Evolutionary conservation across 2,329 filamentous ascomycete species (phyloP), one percentile per base, ranked within the genome.

Genomic region (Colletotrichum lindemuthianum): DNA sequence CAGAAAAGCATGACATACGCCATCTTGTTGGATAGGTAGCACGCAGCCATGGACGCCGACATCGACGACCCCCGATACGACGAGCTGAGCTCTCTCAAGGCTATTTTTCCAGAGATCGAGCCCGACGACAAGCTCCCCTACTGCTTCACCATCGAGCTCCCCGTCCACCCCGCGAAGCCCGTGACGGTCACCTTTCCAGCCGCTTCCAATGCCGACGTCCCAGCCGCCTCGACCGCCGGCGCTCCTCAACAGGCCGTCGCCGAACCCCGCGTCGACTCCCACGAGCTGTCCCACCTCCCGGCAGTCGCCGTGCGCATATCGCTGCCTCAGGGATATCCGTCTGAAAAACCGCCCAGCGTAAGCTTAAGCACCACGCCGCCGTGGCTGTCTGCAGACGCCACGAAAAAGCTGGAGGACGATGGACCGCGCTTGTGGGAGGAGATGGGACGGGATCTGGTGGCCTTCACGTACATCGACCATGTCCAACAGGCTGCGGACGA

Each of bases 71-170:
- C 81, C 67, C 86, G 88, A 53, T 75, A 81, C 59, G 78, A 82
- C 50, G 88, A 91, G 78, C 79, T 91, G 59, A 83, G 82, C 70
- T 84, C 87, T 12, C 81, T 91, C 60, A 77, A 81, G 60, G 86
- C 88, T 67, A 91, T 91, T 70, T 91, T 85, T 68, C 88, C 88
- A n/a, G 89, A 91, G 74, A 84, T 91, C 12, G 79, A 79, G 36
- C 73, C 81, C 16, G 73, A 79, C 49, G 72, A 78, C 7, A 70
- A 80, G 37, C 77, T 82, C 63, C 73, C 72, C n/a, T 82, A 83
- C 69, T 78, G 77, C 8, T 83, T 89, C 72, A 78, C 79, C 47
- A 81, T 90, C 60, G 84, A 88, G 48, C 75, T 90, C 15, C 85
- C 86, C 4, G 83, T 90, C 44, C 81, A 82, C 67, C 84, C 88